These are phyloP conservation scores for Leishmania mexicana DNA, from an alignment of 208 protist genomes.

Conservation along the genomic window DNA sequence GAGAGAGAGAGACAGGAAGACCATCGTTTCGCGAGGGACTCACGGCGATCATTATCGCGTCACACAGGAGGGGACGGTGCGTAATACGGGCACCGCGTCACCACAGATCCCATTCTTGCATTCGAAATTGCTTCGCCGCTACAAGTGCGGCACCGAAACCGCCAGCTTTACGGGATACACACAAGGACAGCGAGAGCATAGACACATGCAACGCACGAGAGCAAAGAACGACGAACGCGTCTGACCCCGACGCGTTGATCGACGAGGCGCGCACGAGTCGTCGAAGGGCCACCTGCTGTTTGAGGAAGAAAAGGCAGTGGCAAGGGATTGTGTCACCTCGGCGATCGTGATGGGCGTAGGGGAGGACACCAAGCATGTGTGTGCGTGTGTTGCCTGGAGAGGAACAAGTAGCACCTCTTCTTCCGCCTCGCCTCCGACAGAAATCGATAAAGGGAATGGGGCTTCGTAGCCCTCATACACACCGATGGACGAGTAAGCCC, in stretches of 20 bases:
- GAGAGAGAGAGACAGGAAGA: not conserved
- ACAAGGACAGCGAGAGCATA: no score
- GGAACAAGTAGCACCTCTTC: not conserved
- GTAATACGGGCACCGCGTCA: not conserved
- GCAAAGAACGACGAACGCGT: not conserved
- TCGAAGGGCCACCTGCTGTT: not conserved
- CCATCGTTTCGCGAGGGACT: not conserved
- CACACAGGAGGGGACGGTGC: not conserved
- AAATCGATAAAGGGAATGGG: not conserved
- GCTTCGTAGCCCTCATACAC: not conserved
- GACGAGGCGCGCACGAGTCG: not conserved
- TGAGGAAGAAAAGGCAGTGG: not conserved
- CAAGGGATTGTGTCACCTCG: not conserved
- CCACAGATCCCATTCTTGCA: not conserved
- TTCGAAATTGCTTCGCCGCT: not conserved
- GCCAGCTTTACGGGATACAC: not conserved
- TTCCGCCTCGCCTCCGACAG: not conserved
- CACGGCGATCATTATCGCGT: not conserved
- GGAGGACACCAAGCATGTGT: not conserved
- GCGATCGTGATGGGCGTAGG: not conserved
- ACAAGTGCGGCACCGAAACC: not conserved
- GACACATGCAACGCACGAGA: not conserved
- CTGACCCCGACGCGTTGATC: not conserved
- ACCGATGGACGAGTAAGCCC: not conserved
- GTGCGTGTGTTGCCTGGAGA: not conserved